Evolutionary conservation across 768 basidiomycete species (phyloP).

Genomic region (Porphyrellus cyaneotinctus): DNA sequence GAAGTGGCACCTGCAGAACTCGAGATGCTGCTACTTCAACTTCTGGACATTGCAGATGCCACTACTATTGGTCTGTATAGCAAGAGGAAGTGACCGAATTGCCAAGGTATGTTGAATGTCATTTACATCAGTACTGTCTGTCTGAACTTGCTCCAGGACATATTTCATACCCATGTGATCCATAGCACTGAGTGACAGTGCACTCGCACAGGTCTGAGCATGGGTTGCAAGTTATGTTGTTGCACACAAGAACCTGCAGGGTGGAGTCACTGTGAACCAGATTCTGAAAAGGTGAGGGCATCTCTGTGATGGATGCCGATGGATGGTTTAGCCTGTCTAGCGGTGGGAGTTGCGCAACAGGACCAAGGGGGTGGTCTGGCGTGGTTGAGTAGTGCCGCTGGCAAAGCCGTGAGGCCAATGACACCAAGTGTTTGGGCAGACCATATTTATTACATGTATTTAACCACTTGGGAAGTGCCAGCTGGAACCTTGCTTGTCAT

Average conservation of each 20-base stretch:
- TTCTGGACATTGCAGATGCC: constrained; percentile 72
- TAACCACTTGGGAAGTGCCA: no score
- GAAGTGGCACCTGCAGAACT: constrained; percentile 84
- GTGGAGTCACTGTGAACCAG: constrained; percentile 59
- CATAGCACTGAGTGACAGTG: constrained; percentile 16
- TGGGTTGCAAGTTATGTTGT: constrained; percentile 74
- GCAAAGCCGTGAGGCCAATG: constrained; percentile 5
- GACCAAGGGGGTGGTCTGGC: constrained; percentile 51
- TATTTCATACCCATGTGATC: constrained; percentile 43
- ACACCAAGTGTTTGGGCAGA: background rate
- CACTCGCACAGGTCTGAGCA: constrained; percentile 50
- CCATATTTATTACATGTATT: background rate
- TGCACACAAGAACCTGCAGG: constrained; percentile 73
- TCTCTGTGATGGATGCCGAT: background rate
- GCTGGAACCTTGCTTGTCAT: no score
- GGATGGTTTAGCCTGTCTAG: constrained; percentile 60
- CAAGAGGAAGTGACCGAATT: constrained; percentile 74
- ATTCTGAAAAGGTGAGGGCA: constrained; percentile 31
- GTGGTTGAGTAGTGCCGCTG: constrained; percentile 18
- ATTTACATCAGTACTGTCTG: background rate
- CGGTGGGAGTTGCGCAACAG: constrained; percentile 68
- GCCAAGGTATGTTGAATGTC: constrained; percentile 47
- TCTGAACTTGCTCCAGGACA: constrained; percentile 38
- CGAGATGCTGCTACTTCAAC: constrained; percentile 68
- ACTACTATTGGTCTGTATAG: constrained; percentile 79